Conservation (phyloP, 2,329 filamentous ascomycete genomes). For the Neopestalotiopsis sp. region DNA sequence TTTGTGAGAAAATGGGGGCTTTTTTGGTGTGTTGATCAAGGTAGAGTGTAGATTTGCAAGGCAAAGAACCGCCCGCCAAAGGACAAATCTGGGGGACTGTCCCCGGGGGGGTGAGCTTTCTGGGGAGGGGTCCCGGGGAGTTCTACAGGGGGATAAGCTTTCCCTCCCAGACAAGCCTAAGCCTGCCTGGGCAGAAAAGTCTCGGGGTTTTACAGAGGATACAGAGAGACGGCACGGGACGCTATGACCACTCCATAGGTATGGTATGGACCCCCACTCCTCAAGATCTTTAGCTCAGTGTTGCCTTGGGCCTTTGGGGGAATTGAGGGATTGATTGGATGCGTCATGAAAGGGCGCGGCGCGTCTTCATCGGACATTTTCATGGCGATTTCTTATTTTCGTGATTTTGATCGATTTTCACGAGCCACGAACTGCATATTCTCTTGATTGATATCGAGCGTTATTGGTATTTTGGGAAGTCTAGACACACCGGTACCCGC, state of each 20-base stretch:
- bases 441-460: neutral
- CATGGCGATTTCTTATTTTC: neutral
- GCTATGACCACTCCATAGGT: neutral
- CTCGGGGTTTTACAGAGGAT: too few relatives aligned
- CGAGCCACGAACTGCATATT: neutral
- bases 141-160: neutral
- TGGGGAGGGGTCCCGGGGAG: too few relatives aligned
- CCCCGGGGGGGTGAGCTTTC: too few relatives aligned
- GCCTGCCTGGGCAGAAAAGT: neutral
- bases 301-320: neutral
- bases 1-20: neutral
- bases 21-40: neutral
- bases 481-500: too few relatives aligned
- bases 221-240: neutral
- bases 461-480: too few relatives aligned
- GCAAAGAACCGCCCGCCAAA: neutral
- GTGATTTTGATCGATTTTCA: neutral
- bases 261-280: neutral
- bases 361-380: neutral
- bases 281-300: too few relatives aligned
- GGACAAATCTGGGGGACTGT: neutral
- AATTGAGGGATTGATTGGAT: neutral
- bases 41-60: neutral
- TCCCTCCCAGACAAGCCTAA: neutral
- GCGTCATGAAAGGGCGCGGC: neutral